Base-by-base conservation (phyloP, 2,329 filamentous ascomycete species). In the Aspergillus pseudoterreus region DNA sequence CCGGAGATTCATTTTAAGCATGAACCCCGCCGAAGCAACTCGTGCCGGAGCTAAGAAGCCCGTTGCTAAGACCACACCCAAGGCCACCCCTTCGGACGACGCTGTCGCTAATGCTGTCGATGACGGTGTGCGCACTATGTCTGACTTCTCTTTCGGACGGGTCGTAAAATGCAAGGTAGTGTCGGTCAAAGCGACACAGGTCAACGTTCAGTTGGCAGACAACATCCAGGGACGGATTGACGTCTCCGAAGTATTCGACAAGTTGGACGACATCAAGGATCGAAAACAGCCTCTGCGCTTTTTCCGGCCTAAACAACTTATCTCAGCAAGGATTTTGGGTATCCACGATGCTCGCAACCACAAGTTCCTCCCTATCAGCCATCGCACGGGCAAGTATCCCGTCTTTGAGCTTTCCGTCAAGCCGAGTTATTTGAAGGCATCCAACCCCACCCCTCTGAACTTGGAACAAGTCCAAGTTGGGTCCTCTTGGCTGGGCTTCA, bases 171-270 rank as follows among this genome's bases (percentile, higher is more conserved):
- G 88, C 36, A 86, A 81, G 60, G 82, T 99, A 42, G 82, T 82
- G n/a, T 90, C 90, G 0, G 77, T 96, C 65, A 96, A 95, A 71
- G 86, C 86, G 45, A 96, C 92, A 0, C 94, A 99, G 68, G 77
- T 97, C 50, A 97, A 97, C 60, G 90, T 99, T 5, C 83, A 88
- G 59, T 79, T 97, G 46, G 87, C 90, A 41, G 90, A 95, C 64
- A 90, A 91, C 57, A 79, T 95, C 8, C 89, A 95, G 67, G 94
- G 92, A n/a, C 89, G 94, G 15, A 85, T 99, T 53, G 92, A 96
- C 65, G 83, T 94, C 5, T 95, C 94, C 1, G 90, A 97, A 68
- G 74, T 92, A 11, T 99, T 95, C 67, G 88, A 96, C 68, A 79
- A 78, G 10, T 96, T 88, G 86, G 87, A 95, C 43, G 86, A 92